Evolutionary conservation across 306 rosid species (phyloP), one percentile per base, ranked within the genome.

Genomic region (Potentilla sterilis): DNA sequence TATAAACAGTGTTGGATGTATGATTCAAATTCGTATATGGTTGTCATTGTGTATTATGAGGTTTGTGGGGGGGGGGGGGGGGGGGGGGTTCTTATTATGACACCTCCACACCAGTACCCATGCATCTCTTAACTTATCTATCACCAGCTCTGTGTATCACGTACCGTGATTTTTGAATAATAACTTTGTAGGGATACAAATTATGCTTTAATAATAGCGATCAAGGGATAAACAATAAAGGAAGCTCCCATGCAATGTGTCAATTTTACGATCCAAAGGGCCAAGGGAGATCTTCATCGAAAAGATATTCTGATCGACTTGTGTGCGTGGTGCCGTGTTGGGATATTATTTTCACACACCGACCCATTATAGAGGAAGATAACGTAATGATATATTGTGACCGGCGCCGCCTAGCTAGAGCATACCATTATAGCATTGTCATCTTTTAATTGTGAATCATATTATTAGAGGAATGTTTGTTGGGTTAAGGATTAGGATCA

Each of bases 321-420:
- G 67, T 34, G 67, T 47, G 0, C 19, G 19, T 58, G 42, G 67
- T 62, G 42, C 4, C 19, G 19, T 58, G 67, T 42, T 62, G 42
- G 67, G 42, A 62, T 62, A 14, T 15, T 7, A 15, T 32, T 6
- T 32, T 34, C 21, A 62, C 6, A 14, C 67, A 12, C 67, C 67
- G 67, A 62, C 67, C 67, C 67, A 62, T 62, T 62, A 62, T 62
- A 62, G 65, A 58, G 16, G 65, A 58, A 28, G 67, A 62, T 15
- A 13, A 62, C 67, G 14, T 62, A 10, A 24, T 22, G 37, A 58
- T 58, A 24, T n/a, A 22, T 58, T 11, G 64, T 57, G 57, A 16
- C 19, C 34, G 67, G 67, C 21, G 67, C 21, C n/a, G 18, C 37
- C 65, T 12, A 10, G 65, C 16, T 28, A 18, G 58, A 19, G 18